A percentile compares a stretch with the other conserved stretches of the same genome.
Conservation (phyloP, 2,329 filamentous ascomycete species). For the Uncinocarpus reesii region DNA sequence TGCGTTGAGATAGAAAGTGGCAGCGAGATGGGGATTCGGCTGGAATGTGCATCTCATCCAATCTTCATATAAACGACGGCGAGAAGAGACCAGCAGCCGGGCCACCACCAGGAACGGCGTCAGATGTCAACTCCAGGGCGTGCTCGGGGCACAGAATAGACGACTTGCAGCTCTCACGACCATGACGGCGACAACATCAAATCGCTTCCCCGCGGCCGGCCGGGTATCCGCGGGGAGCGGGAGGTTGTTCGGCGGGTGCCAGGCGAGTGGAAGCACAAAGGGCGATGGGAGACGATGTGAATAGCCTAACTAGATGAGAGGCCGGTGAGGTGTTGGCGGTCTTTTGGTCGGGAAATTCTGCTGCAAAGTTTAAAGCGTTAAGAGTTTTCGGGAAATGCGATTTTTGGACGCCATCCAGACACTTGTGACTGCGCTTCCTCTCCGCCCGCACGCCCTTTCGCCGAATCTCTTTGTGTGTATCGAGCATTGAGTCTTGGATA, state of each 20-base stretch:
- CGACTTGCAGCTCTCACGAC: neutral
- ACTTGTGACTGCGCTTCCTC: neutral
- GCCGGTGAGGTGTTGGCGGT: neutral
- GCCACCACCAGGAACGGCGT: no score
- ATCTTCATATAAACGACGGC: no score
- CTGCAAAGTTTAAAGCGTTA: conserved; percentile 5
- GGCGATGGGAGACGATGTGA: neutral
- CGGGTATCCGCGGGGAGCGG: conserved; percentile 8
- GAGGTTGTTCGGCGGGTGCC: no score
- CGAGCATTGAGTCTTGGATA: neutral
- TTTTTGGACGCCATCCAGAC: neutral
- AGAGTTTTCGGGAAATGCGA: neutral
- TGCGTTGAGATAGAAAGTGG: no score
- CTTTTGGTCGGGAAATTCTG: conserved; percentile 5
- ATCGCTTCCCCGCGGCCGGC: conserved; percentile 8
- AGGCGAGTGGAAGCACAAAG: neutral
- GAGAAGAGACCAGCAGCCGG: no score
- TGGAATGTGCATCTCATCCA: no score
- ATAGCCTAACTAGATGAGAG: no score
- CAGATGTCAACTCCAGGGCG: neutral
- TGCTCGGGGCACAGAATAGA: no score
- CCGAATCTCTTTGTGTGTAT: neutral
- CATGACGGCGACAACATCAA: neutral
- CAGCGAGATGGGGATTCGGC: no score
- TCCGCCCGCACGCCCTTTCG: conserved; percentile 5